These are phyloP conservation scores for Fomitopsis pulvina DNA, from an alignment of 768 basidiomycete species.

Conservation along the genomic window DNA sequence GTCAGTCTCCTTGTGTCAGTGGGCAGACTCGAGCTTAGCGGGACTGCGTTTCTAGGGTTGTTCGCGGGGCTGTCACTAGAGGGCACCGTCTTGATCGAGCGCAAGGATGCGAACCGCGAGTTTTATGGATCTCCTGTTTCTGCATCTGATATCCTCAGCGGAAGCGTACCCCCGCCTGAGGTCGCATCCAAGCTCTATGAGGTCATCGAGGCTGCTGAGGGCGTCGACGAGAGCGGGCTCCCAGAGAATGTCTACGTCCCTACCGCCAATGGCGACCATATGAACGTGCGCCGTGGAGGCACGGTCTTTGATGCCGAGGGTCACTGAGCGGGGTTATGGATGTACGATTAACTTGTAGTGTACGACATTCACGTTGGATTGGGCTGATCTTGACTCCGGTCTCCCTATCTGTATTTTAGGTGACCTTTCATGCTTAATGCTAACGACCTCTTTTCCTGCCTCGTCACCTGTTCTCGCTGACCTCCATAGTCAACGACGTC, in stretches of 20 bases:
- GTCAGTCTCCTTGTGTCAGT: slow-evolving; percentile 13
- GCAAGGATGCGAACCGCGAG: slow-evolving; percentile 93
- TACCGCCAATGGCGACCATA: slow-evolving; percentile 50
- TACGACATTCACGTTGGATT: neutral
- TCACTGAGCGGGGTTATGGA: neutral
- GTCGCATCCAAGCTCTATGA: slow-evolving; percentile 90
- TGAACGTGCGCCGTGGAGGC: slow-evolving; percentile 36
- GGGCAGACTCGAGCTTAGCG: neutral
- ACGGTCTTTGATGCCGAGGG: slow-evolving; percentile 78
- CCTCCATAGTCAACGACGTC: neutral
- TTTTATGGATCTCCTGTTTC: slow-evolving; percentile 93
- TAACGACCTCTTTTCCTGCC: neutral
- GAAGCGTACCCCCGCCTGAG: slow-evolving; percentile 95
- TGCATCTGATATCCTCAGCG: slow-evolving; percentile 85
- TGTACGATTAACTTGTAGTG: neutral
- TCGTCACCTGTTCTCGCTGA: neutral
- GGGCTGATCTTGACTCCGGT: neutral
- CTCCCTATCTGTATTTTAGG: neutral
- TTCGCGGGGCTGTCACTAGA: slow-evolving; percentile 94
- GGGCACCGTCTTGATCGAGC: slow-evolving; percentile 89
- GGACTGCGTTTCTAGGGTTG: slow-evolving; percentile 49
- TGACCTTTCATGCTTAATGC: neutral
- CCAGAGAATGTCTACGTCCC: slow-evolving; percentile 82
- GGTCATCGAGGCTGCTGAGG: slow-evolving; percentile 94
- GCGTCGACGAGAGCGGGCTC: slow-evolving; percentile 78